Base-by-base conservation (phyloP, 345 rosid genomes). In the Pugionium cornutum region DNA sequence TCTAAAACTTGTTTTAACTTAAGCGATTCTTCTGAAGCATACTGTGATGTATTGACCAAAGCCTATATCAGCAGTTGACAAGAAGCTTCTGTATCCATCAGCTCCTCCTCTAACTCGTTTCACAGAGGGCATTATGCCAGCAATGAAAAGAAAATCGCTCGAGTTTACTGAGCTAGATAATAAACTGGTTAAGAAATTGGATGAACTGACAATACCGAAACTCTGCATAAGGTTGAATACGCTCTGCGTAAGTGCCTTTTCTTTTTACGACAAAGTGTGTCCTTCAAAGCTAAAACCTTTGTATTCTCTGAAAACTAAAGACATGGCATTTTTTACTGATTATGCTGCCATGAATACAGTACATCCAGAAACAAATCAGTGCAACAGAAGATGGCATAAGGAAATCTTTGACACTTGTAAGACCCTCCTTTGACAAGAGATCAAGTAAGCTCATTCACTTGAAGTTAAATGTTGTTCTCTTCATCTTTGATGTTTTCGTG, bases 21-120 rank as follows among this genome's bases (percentile, higher is more conserved):
- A 46, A 26, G 36, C 10, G 4, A 30, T 11, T 45, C 56, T 59
- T 48, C 25, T 9, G 42, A 54, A 36, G 54, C 67, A 58, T 66
- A 58, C 55, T 53, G 54, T 51, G 40, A 58, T 65, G 30, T 64
- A 42, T 54, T 74, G 42, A 56, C 75, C 58, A 32, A 37, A 62
- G 52, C 59, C 31, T 69, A 29, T 72, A 66, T 37, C 66, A 80
- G 77, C 96, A 90, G 99, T 90, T 75, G 92, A 88, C 75, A 86
- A 84, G 81, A 80, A 69, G 53, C 75, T 81, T 79, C 78, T 94
- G 41, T 84, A 83, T 72, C 97, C 96, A 41, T 55, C 87, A 43
- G 76, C 87, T 81, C 95, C 99, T 74, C 97, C 99, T 77, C 75
- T 94, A 77, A 89, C 99, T 82, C 95, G 99, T 44, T 84, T 85